These are phyloP conservation scores for Penicillium simplicissimum DNA, from an alignment of 495 filamentous ascomycete species.

Conservation along the genomic window DNA sequence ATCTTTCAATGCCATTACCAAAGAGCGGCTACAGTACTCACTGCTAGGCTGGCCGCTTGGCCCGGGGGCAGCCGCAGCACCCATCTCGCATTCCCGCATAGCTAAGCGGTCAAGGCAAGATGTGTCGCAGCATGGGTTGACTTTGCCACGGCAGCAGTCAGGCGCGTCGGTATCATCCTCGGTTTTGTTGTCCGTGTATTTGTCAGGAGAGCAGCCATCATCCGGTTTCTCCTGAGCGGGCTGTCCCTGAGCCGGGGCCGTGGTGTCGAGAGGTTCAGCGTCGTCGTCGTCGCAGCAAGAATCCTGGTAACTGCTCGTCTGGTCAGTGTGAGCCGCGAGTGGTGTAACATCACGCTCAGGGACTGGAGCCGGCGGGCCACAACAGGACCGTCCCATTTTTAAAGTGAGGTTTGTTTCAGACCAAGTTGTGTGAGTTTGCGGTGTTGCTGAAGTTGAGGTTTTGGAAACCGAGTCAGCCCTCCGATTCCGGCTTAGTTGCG, in stretches of 20 bases:
- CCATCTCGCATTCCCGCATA: constrained; percentile 33
- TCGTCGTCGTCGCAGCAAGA: neutral
- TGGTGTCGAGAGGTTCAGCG: neutral
- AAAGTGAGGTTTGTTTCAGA: too few relatives aligned
- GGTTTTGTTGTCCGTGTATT: constrained; percentile 3
- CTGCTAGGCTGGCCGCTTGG: constrained; percentile 5
- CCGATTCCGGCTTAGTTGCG: too few relatives aligned
- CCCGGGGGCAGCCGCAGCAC: neutral
- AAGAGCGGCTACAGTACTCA: constrained; percentile 8
- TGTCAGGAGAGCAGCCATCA: constrained; percentile 8
- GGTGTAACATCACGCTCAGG: neutral
- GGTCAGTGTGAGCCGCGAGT: neutral
- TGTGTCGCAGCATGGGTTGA: constrained; percentile 37
- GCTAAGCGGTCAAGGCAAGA: constrained; percentile 53
- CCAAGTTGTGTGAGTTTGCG: too few relatives aligned
- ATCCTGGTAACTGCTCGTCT: neutral
- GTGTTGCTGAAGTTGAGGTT: too few relatives aligned
- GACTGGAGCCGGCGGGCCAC: too few relatives aligned
- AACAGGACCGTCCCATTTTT: too few relatives aligned
- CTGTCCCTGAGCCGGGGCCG: neutral
- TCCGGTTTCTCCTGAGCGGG: neutral
- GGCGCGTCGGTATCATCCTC: constrained; percentile 12
- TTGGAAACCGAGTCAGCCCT: too few relatives aligned
- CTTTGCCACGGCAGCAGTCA: constrained; percentile 41
- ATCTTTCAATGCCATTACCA: constrained; percentile 4